Percentiles rank a stretch among this genome's conserved stretches.
These are phyloP conservation scores for Phytophthora meadii DNA, from an alignment of 352 stramenopile genomes.

Conservation along the genomic window DNA sequence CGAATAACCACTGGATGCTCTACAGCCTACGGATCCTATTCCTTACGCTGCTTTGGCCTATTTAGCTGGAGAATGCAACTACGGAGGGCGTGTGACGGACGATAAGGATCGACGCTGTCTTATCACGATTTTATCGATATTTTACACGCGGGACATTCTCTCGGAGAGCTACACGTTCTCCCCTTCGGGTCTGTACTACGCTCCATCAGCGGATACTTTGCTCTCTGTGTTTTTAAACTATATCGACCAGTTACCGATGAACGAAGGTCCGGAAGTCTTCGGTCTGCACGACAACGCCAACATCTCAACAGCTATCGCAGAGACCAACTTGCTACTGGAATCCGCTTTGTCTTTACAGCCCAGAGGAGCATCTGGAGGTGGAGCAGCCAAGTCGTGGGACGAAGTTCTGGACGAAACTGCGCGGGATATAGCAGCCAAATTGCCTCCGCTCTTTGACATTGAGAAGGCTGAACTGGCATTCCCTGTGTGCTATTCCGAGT, in stretches of 20 bases:
- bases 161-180: slow-evolving; percentile 83
- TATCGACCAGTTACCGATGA: slow-evolving; percentile 87
- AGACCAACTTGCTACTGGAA: slow-evolving; percentile 88
- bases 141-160: slow-evolving; percentile 84
- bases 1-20: slow-evolving; percentile 79
- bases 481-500: slow-evolving; percentile 84
- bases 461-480: slow-evolving; percentile 90
- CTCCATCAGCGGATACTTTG: slow-evolving; percentile 49
- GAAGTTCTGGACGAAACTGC: slow-evolving; percentile 87
- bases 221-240: slow-evolving; percentile 74
- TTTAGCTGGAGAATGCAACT: slow-evolving; percentile 95
- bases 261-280: slow-evolving; percentile 87
- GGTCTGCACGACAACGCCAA: slow-evolving; percentile 89
- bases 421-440: slow-evolving; percentile 82
- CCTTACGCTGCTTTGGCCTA: slow-evolving; percentile 94
- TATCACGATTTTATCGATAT: slow-evolving; percentile 86
- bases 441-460: slow-evolving; percentile 89
- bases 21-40: slow-evolving; percentile 65
- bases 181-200: slow-evolving; percentile 85
- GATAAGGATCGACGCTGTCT: slow-evolving; percentile 93
- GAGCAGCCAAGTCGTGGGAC: slow-evolving; percentile 89
- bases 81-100: slow-evolving; percentile 94
- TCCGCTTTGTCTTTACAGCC: slow-evolving; percentile 92
- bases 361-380: slow-evolving; percentile 54
- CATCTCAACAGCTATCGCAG: slow-evolving; percentile 89